Evolutionary conservation across 2,329 filamentous ascomycete genomes (phyloP), one percentile per base, ranked within the genome.

Genomic region (Cordyceps cicadae): DNA sequence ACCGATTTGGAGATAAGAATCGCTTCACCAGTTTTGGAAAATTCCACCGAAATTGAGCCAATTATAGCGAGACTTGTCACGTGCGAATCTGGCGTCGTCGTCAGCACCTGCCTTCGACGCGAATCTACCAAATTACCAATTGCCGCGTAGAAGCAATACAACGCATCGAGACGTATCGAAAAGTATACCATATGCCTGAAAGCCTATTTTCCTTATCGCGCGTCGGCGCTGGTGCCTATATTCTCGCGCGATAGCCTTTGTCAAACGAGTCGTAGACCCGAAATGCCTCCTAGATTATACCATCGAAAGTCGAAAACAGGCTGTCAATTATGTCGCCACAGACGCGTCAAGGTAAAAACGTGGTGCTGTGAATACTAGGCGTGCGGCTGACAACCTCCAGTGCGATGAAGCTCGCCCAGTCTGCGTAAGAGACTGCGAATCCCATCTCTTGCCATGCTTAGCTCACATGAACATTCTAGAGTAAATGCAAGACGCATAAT

Each of bases 251-350:
- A 21, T 59, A 45, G 37, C 48, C 48, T 19, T n/a, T 11, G 34
- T 45, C 48, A n/a, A 12, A 29, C 29, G 26, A 32, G 37, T 11
- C 11, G 39, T 48, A 26, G 26, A 34, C 43, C 2, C 55, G 48
- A 45, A 21, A 68, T 68, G 66, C 67, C 68, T 29, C 64, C 58
- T 3, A 60, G 66, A 17, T 60, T 69, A 41, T 68, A 69, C 59
- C 66, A 70, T 60, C 67, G 63, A 26, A 70, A 74, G 59, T 70
- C 68, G n/a, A 69, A 62, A 61, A 69, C 64, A n/a, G 67, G 68
- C n/a, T 70, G 67, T 62, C 60, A 58, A n/a, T 62, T 66, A 17
- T 69, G 67, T 56, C 64, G 67, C 32, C 63, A 64, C n/a, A 64
- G 68, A 29, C 67, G 67, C 29, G 67, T 69, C 54, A 70, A 70